phyloP scores from a whole-genome alignment of 352 stramenopile genomes.

The Phytophthora europaea region DNA sequence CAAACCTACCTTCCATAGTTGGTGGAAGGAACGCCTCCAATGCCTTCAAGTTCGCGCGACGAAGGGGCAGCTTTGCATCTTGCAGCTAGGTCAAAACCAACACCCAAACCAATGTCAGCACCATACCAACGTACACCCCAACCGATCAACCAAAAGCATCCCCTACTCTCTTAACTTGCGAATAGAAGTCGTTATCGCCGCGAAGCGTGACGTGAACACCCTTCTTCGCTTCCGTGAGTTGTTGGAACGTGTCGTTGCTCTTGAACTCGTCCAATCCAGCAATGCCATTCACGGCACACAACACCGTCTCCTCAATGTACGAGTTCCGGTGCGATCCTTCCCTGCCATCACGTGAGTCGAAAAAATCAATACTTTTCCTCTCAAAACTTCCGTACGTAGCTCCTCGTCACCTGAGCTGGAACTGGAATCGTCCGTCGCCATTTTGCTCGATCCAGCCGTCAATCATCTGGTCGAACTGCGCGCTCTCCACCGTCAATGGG shows the following conservation, averaged over 20 bases:
- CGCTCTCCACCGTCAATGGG: slow-evolving; percentile 80
- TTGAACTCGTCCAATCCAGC: slow-evolving; percentile 43
- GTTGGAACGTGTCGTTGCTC: slow-evolving; percentile 34
- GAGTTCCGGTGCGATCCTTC: slow-evolving; percentile 71
- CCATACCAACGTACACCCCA: slow-evolving; percentile 14
- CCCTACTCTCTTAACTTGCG: slow-evolving; percentile 77
- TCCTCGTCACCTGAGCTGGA: slow-evolving; percentile 42
- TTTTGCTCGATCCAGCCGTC: slow-evolving; percentile 42
- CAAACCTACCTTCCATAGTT: slow-evolving; percentile 56
- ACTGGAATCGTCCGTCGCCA: slow-evolving; percentile 31
- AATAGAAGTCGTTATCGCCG: slow-evolving; percentile 99
- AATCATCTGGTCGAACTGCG: slow-evolving; percentile 90
- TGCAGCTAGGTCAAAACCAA: slow-evolving; percentile 67
- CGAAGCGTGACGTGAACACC: slow-evolving; percentile 84
- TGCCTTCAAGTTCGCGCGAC: slow-evolving; percentile 67
- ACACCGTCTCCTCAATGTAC: slow-evolving; percentile 94
- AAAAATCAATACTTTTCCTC: neutral
- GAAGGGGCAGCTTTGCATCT: slow-evolving; percentile 60
- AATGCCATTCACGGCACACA: slow-evolving; percentile 74
- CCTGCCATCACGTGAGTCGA: slow-evolving; percentile 19
- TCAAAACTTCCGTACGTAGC: neutral
- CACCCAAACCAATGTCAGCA: slow-evolving; percentile 7
- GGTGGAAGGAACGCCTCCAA: slow-evolving; percentile 91
- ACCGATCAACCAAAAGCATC: neutral
- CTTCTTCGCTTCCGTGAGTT: slow-evolving; percentile 26